Conservation (phyloP, 306 rosid genomes). For the Quercus variabilis region DNA sequence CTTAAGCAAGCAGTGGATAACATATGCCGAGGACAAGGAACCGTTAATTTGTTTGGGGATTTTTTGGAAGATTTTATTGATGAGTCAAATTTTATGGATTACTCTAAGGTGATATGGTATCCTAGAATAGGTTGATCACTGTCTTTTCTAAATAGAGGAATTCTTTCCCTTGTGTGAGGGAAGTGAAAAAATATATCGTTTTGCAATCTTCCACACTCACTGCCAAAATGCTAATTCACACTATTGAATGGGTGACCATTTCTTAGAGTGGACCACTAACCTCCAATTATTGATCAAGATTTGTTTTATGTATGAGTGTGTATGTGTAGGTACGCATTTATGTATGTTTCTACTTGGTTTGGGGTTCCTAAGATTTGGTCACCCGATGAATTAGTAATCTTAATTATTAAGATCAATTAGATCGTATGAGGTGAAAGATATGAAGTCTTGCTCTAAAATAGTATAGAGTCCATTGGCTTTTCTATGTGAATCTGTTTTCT, state of each 20-base stretch:
- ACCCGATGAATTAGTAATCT: neutral
- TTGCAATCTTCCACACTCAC: neutral
- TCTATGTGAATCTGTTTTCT: neutral
- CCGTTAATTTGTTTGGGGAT: neutral
- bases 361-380: neutral
- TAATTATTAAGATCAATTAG: neutral
- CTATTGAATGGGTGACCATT: too few relatives aligned
- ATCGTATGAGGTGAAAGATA: neutral
- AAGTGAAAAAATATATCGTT: neutral
- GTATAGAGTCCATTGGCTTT: neutral
- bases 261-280: neutral
- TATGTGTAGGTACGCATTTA: neutral
- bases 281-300: neutral
- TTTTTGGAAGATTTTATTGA: constrained; percentile 69
- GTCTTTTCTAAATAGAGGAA: constrained; percentile 20
- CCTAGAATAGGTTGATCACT: constrained; percentile 68
- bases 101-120: constrained; percentile 83
- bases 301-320: neutral
- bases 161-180: neutral
- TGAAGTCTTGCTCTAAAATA: neutral
- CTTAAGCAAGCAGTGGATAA: too few relatives aligned
- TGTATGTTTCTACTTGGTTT: neutral
- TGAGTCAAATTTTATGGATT: constrained; percentile 68
- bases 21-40: too few relatives aligned
- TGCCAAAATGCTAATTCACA: neutral